Evolutionary conservation across 2,329 filamentous ascomycete species (phyloP).

Genomic region (Elsinoe batatas): DNA sequence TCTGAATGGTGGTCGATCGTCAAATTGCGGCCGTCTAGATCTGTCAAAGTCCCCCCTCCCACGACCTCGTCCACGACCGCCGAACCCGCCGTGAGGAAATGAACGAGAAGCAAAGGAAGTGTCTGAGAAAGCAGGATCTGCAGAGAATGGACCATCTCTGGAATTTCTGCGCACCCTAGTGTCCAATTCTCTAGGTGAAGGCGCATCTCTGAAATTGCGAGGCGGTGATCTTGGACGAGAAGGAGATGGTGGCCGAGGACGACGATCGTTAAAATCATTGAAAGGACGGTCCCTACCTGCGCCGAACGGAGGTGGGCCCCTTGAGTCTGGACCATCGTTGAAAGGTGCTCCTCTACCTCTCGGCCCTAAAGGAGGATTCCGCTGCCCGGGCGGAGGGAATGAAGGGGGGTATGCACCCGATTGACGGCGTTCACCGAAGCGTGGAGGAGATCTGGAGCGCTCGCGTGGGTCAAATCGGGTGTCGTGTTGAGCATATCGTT

Average conservation of each 20-base stretch:
- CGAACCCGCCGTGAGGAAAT: conserved; percentile 45
- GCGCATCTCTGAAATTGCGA: conserved; percentile 47
- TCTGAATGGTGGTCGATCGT: conserved; percentile 49
- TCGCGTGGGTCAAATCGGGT: conserved; percentile 43
- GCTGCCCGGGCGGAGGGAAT: conserved; percentile 28
- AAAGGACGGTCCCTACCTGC: conserved; percentile 52
- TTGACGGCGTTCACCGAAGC: conserved; percentile 61
- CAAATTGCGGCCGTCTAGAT: conserved; percentile 33
- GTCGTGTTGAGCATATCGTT: conserved; percentile 17
- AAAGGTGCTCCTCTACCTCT: conserved; percentile 52
- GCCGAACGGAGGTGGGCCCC: conserved; percentile 48
- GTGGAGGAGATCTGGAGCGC: conserved; percentile 61
- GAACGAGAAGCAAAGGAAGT: conserved; percentile 47
- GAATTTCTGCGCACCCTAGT: conserved; percentile 58
- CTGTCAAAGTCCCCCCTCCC: conserved; percentile 45
- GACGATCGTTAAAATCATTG: conserved; percentile 45
- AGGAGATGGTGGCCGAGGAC: conserved; percentile 52
- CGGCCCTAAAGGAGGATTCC: conserved; percentile 54
- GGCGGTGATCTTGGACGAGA: conserved; percentile 53
- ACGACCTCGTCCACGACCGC: conserved; percentile 42
- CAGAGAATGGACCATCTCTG: conserved; percentile 62
- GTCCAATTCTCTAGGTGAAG: conserved; percentile 52
- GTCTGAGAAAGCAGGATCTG: conserved; percentile 61
- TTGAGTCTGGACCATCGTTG: conserved; percentile 47
- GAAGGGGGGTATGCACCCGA: conserved; percentile 40